Evolutionary conservation across 768 basidiomycete genomes (phyloP).

Genomic region (Gymnopilus junonius): DNA sequence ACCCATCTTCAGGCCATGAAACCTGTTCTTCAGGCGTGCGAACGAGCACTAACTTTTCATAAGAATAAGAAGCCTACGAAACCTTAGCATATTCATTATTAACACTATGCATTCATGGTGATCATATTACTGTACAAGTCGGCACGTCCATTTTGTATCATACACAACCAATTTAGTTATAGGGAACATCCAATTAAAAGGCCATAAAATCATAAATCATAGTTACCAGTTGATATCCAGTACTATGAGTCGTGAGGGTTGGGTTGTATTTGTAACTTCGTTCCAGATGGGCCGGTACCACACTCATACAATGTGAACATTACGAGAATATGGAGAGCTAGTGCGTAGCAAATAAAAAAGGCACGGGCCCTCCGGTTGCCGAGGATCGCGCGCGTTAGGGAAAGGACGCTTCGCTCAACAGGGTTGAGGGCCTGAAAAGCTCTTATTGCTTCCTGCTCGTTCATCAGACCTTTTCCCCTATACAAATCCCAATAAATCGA

Average conservation of each 20-base stretch:
- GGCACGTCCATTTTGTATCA: constrained; percentile 22
- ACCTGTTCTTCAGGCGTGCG: constrained; percentile 72
- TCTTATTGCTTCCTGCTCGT: constrained; percentile 84
- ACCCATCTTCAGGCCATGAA: constrained; percentile 64
- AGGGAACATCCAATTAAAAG: constrained; percentile 17
- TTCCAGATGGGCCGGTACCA: constrained; percentile 49
- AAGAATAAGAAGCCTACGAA: constrained; percentile 42
- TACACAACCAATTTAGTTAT: constrained; percentile 32
- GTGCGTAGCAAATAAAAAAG: constrained; percentile 87
- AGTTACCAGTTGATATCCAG: neutral
- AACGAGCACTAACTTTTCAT: constrained; percentile 71
- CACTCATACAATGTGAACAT: constrained; percentile 82
- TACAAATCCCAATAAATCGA: constrained; percentile 17
- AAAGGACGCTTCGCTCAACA: constrained; percentile 85
- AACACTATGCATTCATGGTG: constrained; percentile 5
- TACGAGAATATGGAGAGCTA: constrained; percentile 79
- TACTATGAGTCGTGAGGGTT: constrained; percentile 43
- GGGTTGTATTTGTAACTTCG: constrained; percentile 56
- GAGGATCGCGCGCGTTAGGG: constrained; percentile 83
- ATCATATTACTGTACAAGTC: constrained; percentile 15
- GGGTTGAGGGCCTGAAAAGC: constrained; percentile 93
- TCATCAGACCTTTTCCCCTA: neutral
- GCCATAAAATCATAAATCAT: neutral
- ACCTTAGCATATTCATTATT: constrained; percentile 12
- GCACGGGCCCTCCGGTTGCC: constrained; percentile 90